phyloP scores from a whole-genome alignment of 345 rosid species.

The Turritis glabra region DNA sequence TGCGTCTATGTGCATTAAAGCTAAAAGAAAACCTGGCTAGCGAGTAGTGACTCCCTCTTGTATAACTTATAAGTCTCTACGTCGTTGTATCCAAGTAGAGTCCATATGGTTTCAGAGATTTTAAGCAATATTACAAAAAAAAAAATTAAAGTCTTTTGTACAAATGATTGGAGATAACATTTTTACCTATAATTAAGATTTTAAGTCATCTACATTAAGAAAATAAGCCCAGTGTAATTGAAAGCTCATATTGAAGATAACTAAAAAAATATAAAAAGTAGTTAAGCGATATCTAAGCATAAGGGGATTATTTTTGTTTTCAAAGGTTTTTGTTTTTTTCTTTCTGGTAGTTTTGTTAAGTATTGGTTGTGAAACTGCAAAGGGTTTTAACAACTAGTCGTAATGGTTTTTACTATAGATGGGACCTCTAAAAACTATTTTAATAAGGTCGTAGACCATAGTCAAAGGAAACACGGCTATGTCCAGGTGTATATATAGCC shows the following conservation, averaged over 20 bases:
- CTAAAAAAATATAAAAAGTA: not conserved
- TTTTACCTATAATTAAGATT: not conserved
- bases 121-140: not conserved
- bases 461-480: conserved; percentile 15
- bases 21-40: not conserved
- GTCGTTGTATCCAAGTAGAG: not conserved
- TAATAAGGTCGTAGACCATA: not conserved
- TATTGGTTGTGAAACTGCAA: not conserved
- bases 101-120: not conserved
- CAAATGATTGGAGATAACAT: no score
- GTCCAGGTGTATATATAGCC: conserved; percentile 17
- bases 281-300: not conserved
- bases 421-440: conserved; percentile 13
- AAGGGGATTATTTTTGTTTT: not conserved
- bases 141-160: no score
- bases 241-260: not conserved
- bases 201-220: not conserved
- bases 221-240: not conserved
- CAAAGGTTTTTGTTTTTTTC: not conserved
- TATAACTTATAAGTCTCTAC: not conserved
- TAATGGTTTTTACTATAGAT: not conserved
- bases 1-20: not conserved
- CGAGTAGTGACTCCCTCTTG: not conserved
- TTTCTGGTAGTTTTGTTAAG: not conserved
- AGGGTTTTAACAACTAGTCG: not conserved